phyloP scores from a whole-genome alignment of 2,329 filamentous ascomycete species.

The Penicillium sp. region DNA sequence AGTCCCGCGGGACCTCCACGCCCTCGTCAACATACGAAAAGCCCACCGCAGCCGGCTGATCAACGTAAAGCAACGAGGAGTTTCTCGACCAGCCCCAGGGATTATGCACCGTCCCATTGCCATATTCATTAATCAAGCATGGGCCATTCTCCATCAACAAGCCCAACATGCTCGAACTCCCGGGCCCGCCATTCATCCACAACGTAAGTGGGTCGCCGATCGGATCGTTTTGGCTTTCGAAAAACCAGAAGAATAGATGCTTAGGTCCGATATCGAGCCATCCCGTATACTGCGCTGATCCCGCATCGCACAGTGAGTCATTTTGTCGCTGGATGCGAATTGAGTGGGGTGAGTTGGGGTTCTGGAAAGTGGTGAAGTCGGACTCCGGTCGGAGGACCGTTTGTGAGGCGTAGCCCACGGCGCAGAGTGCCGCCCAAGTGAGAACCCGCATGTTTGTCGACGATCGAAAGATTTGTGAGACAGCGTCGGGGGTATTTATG shows the following conservation, averaged over 20 bases:
- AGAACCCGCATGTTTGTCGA: neutral
- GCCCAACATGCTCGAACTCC: constrained; percentile 54
- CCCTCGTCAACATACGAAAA: constrained; percentile 29
- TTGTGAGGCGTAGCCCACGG: constrained; percentile 3
- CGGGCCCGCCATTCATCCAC: constrained; percentile 57
- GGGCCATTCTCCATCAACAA: constrained; percentile 54
- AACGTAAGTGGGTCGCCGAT: constrained; percentile 52
- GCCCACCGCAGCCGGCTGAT: constrained; percentile 29
- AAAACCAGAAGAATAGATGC: constrained; percentile 44
- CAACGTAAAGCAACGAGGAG: constrained; percentile 28
- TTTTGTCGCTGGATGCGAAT: constrained; percentile 20
- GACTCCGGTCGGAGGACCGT: neutral
- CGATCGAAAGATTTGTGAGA: neutral
- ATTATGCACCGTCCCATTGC: constrained; percentile 25
- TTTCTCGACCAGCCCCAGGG: constrained; percentile 25
- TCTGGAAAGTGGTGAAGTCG: constrained; percentile 5
- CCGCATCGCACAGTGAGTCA: constrained; percentile 17
- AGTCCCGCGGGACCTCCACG: constrained; percentile 30
- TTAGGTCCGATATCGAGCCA: constrained; percentile 15
- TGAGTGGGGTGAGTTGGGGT: constrained; percentile 13
- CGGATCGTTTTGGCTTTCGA: constrained; percentile 45
- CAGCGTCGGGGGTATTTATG: neutral
- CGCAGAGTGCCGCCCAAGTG: neutral
- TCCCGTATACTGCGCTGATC: constrained; percentile 19
- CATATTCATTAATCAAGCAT: constrained; percentile 32